Percentiles rank a stretch among this genome's conserved stretches.
Evolutionary conservation across 805 yeast species (phyloP).

Genomic region (Metschnikowia corniflorae): DNA sequence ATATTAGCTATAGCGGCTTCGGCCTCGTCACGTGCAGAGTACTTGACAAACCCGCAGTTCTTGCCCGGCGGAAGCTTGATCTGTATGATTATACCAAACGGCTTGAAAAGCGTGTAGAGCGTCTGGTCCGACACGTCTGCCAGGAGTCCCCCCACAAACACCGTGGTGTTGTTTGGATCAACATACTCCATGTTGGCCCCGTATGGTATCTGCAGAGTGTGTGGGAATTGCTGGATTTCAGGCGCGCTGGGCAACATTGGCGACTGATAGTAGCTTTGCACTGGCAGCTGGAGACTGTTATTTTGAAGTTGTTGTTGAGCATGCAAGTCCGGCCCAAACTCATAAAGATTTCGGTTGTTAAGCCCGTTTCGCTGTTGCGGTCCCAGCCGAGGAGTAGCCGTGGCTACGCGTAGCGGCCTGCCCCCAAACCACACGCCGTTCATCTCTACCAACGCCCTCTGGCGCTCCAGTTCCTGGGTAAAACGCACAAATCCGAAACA

Average conservation of each 20-base stretch:
- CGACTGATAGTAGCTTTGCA: slow-evolving; percentile 2
- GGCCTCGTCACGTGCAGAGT: slow-evolving; percentile 71
- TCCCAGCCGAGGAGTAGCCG: slow-evolving; percentile 67
- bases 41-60: slow-evolving; percentile 88
- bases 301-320: not conserved
- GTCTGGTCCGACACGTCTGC: slow-evolving; percentile 60
- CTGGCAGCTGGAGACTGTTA: not conserved
- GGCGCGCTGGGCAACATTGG: slow-evolving; percentile 3
- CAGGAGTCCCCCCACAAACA: slow-evolving; percentile 76
- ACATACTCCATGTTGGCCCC: not conserved
- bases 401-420: slow-evolving; percentile 69
- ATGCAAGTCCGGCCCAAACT: not conserved
- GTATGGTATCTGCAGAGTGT: not conserved
- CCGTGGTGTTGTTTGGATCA: slow-evolving; percentile 57
- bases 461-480: slow-evolving; percentile 64
- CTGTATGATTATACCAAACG: slow-evolving; percentile 67
- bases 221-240: not conserved
- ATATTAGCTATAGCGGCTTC: slow-evolving; percentile 80
- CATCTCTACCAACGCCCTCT: slow-evolving; percentile 67
- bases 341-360: not conserved
- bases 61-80: slow-evolving; percentile 78
- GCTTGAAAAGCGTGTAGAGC: slow-evolving; percentile 58
- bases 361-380: slow-evolving; percentile 5
- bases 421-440: slow-evolving; percentile 81
- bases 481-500: slow-evolving; percentile 82